phyloP scores from a whole-genome alignment of 192 early-diverging fungal species.

The Spizellomyces sp. region DNA sequence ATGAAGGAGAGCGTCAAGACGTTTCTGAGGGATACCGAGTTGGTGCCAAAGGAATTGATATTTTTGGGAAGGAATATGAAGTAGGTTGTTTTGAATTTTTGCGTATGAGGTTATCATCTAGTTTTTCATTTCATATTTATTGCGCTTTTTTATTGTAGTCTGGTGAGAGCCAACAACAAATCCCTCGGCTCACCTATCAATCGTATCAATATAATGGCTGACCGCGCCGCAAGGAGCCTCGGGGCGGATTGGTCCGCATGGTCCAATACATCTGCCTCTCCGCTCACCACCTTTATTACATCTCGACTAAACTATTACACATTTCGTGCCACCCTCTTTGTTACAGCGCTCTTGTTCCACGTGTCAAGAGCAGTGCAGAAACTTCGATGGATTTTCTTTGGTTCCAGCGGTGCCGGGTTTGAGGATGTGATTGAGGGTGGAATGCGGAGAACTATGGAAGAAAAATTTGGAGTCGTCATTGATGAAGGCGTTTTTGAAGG shows the following conservation, averaged over 20 bases:
- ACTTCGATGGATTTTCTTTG: conserved; percentile 40
- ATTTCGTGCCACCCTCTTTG: conserved; percentile 62
- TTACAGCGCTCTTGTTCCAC: conserved; percentile 65
- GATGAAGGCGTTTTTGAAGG: conserved; percentile 69
- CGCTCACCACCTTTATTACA: conserved; percentile 21
- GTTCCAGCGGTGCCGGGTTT: conserved; percentile 50
- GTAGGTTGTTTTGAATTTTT: conserved; percentile 32
- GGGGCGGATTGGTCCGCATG: conserved; percentile 40
- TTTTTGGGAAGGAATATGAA: conserved; percentile 91
- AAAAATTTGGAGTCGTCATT: conserved; percentile 76
- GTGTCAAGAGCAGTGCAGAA: conserved; percentile 46
- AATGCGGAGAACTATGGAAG: conserved; percentile 67
- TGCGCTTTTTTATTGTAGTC: conserved; percentile 33
- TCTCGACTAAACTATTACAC: conserved; percentile 46
- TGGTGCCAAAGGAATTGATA: conserved; percentile 85
- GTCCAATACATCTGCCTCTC: conserved; percentile 3
- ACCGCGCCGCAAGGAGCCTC: conserved; percentile 69
- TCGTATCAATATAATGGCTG: conserved; percentile 81
- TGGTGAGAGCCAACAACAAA: conserved; percentile 76
- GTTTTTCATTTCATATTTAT: conserved; percentile 25
- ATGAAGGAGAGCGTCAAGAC: conserved; percentile 72
- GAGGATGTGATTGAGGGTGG: conserved; percentile 76
- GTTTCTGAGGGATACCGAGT: conserved; percentile 70
- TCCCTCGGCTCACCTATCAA: conserved; percentile 83
- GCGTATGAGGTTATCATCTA: background rate